Conservation (phyloP, 1,139 yeast genomes). For the Saccharomyces uvarum region DNA sequence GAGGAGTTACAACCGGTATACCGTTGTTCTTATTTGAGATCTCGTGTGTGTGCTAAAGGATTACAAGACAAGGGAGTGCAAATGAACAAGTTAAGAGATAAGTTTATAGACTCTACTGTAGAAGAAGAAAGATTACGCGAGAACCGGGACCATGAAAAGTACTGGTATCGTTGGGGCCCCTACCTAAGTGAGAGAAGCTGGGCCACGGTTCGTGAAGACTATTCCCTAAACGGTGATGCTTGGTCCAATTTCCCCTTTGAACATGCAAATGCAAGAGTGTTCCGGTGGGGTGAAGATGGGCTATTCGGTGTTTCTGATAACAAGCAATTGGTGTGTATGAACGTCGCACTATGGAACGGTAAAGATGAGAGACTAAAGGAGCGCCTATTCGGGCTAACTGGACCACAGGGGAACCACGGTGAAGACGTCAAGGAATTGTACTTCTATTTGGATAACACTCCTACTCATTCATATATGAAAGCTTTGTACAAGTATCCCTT, state of each 20-base stretch:
- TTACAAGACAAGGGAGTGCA: neutral
- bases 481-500: slow-evolving; percentile 91
- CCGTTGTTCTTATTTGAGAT: neutral
- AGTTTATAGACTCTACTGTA: slow-evolving; percentile 37
- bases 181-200: slow-evolving; percentile 86
- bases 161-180: slow-evolving; percentile 91
- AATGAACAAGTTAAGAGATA: slow-evolving; percentile 20
- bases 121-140: slow-evolving; percentile 67
- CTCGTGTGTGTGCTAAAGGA: neutral
- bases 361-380: slow-evolving; percentile 82
- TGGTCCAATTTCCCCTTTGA: slow-evolving; percentile 91
- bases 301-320: slow-evolving; percentile 86
- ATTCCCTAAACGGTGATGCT: slow-evolving; percentile 81
- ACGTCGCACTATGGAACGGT: slow-evolving; percentile 89
- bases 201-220: slow-evolving; percentile 92
- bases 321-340: slow-evolving; percentile 68
- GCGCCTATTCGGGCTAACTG: slow-evolving; percentile 81
- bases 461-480: slow-evolving; percentile 90
- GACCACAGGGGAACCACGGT: slow-evolving; percentile 92
- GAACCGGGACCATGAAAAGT: slow-evolving; percentile 49
- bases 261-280: slow-evolving; percentile 73
- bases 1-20: neutral
- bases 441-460: slow-evolving; percentile 82
- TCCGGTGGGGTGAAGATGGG: slow-evolving; percentile 97
- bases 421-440: slow-evolving; percentile 90